Conservation (phyloP, 192 early-diverging fungal species). For the Kickxella alabastrina region DNA sequence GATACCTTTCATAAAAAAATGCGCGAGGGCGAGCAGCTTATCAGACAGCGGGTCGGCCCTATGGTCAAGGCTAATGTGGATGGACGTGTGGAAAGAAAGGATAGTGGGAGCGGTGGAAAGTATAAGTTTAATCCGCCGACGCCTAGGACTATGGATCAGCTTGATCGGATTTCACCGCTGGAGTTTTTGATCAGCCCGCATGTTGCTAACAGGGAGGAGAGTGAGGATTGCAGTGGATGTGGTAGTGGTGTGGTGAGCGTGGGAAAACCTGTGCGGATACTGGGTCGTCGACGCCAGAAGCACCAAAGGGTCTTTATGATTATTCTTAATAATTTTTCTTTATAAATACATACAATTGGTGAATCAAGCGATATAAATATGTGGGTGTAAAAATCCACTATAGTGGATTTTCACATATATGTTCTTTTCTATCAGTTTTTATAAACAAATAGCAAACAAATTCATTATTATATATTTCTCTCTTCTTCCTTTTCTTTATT, state of each 20-base stretch:
- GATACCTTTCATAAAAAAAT: conserved; percentile 33
- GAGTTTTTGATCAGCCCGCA: conserved; percentile 36
- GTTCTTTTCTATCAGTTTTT: no score
- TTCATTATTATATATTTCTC: no score
- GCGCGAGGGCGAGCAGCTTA: conserved; percentile 35
- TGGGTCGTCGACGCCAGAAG: not conserved
- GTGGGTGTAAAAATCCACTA: no score
- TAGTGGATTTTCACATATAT: no score
- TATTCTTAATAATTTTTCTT: not conserved
- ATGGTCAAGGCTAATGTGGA: not conserved
- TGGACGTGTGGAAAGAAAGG: no score
- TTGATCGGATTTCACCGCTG: conserved; percentile 51
- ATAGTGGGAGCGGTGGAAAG: conserved; percentile 14
- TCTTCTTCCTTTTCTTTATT: no score
- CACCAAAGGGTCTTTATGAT: conserved; percentile 3
- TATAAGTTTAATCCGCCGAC: conserved; percentile 50
- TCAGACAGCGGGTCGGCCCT: conserved; percentile 25
- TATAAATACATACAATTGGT: no score
- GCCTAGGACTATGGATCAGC: conserved; percentile 46
- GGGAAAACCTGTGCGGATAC: not conserved
- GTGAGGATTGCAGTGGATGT: no score
- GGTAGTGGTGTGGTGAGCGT: no score
- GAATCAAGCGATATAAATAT: no score
- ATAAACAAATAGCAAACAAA: no score
- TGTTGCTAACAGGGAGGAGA: not conserved